Evolutionary conservation across 208 protist species (phyloP), one percentile per base, ranked within the genome.

Genomic region (Trypanosoma melophagium): DNA sequence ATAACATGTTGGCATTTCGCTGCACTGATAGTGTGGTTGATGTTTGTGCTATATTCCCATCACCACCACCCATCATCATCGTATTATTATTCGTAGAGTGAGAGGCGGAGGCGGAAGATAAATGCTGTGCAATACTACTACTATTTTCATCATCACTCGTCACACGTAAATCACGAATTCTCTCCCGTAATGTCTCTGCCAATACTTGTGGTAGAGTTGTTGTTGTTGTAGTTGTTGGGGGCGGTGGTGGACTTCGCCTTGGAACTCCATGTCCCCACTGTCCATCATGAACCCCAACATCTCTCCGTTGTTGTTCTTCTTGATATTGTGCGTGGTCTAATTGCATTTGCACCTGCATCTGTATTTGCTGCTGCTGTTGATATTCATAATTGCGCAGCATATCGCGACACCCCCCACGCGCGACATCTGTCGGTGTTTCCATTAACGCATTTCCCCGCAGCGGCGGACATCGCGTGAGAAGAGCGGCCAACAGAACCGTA

Each of bases 401-500:
- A 13, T 16, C 51, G 3, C 59, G 2, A 60, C 68, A 74, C 59
- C 60, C 17, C 58, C 60, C 51, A 8, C 38, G 14, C 13, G 44
- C 66, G 13, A 77, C 14, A 47, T 79, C 60, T 24, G 52, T 21
- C 24, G 74, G 74, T 16, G 54, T 60, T 35, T 69, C 49, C 14
- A 35, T 45, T 22, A 69, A 66, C 14, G 40, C 42, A 53, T 79
- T 72, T 45, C 22, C 22, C 24, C 38, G 50, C 24, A 70, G 16
- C 12, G 25, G 24, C 12, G 31, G 5, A 44, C 55, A 7, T 45
- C 1, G 52, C 2, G n/a, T 16, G 3, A 79, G 19, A 12, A 79
- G 7, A 83, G 71, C 50, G 64, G 87, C 21, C 24, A 90, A 57
- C 22, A 90, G 60, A 2, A 69, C 50, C 1, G 60, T 63, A 19